Evolutionary conservation across 2,329 filamentous ascomycete species (phyloP).

Genomic region (Aspergillus sp.): DNA sequence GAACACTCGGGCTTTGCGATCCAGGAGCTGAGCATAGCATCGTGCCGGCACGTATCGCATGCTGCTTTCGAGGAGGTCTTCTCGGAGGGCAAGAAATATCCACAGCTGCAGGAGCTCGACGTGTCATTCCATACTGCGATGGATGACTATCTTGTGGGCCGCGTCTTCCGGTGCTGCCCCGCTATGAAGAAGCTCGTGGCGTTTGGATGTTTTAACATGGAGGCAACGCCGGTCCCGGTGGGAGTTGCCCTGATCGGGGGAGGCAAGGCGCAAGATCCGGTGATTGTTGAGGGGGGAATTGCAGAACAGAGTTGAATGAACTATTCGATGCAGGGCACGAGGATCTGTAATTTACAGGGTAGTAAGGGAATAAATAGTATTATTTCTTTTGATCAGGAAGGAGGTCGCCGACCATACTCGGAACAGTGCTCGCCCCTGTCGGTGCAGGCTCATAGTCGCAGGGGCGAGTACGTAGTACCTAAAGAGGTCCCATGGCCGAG

Average conservation of each 20-base stretch:
- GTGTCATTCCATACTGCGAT: conserved; percentile 54
- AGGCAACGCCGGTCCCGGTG: conserved; percentile 46
- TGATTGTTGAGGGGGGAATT: conserved; percentile 28
- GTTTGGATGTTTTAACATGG: conserved; percentile 54
- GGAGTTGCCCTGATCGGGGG: conserved; percentile 53
- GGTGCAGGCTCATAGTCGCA: no score
- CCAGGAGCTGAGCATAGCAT: conserved; percentile 63
- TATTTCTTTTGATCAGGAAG: no score
- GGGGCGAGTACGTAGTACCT: no score
- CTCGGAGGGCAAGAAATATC: conserved; percentile 51
- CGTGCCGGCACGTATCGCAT: conserved; percentile 70
- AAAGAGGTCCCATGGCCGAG: no score
- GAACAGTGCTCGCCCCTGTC: no score
- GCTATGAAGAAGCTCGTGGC: conserved; percentile 47
- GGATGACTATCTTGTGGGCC: conserved; percentile 36
- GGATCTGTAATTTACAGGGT: no score
- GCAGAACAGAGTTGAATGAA: neutral
- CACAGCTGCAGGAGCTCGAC: conserved; percentile 61
- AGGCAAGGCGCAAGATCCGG: conserved; percentile 48
- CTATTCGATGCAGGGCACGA: no score
- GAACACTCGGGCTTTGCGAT: conserved; percentile 63
- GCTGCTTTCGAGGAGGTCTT: conserved; percentile 69
- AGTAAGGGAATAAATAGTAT: conserved; percentile 1
- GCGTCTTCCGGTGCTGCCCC: conserved; percentile 39
- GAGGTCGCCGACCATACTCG: no score